These are phyloP conservation scores for Pestalotiopsis sp. DNA, from an alignment of 2,329 filamentous ascomycete genomes.

Conservation along the genomic window DNA sequence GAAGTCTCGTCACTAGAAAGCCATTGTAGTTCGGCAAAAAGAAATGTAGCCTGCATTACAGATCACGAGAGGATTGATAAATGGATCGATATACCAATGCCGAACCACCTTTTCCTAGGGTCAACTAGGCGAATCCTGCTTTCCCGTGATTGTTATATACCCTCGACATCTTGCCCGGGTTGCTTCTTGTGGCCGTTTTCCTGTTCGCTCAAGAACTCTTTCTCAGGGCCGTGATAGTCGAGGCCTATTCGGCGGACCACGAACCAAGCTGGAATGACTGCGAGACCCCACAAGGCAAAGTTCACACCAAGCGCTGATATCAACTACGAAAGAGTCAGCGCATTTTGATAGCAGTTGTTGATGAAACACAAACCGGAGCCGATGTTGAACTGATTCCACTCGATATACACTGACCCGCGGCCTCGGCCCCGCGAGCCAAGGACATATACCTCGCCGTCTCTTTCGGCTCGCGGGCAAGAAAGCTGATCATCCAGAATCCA, in stretches of 20 bases:
- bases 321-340: slow-evolving; percentile 8
- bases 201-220: background rate
- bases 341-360: background rate
- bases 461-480: slow-evolving; percentile 24
- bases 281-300: slow-evolving; percentile 27
- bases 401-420: slow-evolving; percentile 27
- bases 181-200: background rate
- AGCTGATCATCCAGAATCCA: slow-evolving; percentile 35
- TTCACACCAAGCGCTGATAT: slow-evolving; percentile 22
- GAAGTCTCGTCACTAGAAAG: background rate
- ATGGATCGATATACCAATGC: no score
- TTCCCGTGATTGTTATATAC: no score
- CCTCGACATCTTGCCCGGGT: background rate
- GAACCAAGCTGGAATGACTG: slow-evolving; percentile 23
- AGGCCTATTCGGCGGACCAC: slow-evolving; percentile 25
- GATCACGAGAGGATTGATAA: no score
- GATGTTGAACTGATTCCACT: slow-evolving; percentile 28
- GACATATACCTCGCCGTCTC: slow-evolving; percentile 27
- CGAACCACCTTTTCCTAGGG: no score
- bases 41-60: no score
- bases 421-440: slow-evolving; percentile 26
- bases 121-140: no score
- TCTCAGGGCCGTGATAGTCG: slow-evolving; percentile 15
- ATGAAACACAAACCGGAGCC: background rate
- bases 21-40: background rate